Evolutionary conservation across 2,329 filamentous ascomycete genomes (phyloP), one percentile per base, ranked within the genome.

Genomic region (Botryotinia calthae): DNA sequence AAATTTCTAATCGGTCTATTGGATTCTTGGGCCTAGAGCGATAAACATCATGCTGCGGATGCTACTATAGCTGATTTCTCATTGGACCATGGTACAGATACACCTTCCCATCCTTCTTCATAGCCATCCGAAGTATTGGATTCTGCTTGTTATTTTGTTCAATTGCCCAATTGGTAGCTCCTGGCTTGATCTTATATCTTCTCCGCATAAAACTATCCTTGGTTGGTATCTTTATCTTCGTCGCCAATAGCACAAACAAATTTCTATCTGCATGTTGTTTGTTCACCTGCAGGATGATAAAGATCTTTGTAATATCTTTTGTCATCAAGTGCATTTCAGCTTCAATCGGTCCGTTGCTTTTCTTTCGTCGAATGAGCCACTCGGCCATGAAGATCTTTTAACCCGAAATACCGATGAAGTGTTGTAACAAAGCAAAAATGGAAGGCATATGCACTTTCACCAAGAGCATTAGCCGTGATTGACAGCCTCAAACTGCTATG

Each of bases 281-380:
- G 16, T 42, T 56, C 34, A 42, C 46, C 25, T 42, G 65, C 34
- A 69, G 37, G 37, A n/a, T 54, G 46, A 28, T 54, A 40, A 2
- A 59, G 8, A 59, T 44, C 37, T 69, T 46, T 69, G 51, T 44
- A 69, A 69, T 20, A 14, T 59, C 37, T 20, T 69, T 68, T 40
- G n/a, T 68, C 37, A 69, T 51, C 37, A 58, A 59, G 37, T 69
- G 66, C 37, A 58, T 58, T 34, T 44, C 37, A 59, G 51, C 66
- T 59, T 16, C 25, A 58, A 66, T 66, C 31, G 31, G 14, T 40
- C 63, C 63, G 37, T n/a, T 58, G n/a, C 34, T 44, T 28, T n/a
- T 40, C 31, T 10, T 59, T 46, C 22, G 10, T 69, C 40, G n/a
- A 31, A 42, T 18, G 31, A 44, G 54, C 48, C 48, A 56, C 34